A percentile compares a stretch with the other conserved stretches of the same genome.
phyloP scores from a whole-genome alignment of 2,329 filamentous ascomycete species.

The Xylaria sp. region DNA sequence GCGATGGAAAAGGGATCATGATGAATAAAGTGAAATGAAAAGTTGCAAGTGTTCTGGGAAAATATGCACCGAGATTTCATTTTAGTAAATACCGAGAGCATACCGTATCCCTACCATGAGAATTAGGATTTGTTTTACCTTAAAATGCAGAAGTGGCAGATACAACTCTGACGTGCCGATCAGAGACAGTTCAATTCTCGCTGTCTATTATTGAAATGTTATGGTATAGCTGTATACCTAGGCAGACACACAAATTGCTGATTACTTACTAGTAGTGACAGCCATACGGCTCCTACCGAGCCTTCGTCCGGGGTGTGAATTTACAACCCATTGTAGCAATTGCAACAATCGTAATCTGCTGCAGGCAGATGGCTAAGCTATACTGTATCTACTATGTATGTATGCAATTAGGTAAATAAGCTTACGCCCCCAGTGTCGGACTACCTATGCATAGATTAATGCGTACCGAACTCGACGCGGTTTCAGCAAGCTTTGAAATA shows the following conservation, averaged over 20 bases:
- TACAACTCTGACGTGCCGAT: neutral
- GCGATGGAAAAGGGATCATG: no score
- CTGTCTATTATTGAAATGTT: neutral
- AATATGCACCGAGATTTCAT: neutral
- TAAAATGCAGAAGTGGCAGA: neutral
- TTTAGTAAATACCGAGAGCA: neutral
- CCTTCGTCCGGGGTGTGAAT: neutral
- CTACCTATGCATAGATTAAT: no score
- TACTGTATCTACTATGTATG: neutral
- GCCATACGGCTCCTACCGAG: neutral
- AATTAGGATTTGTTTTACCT: slow-evolving; percentile 1
- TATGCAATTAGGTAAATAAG: neutral
- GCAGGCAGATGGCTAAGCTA: neutral
- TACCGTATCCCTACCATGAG: neutral
- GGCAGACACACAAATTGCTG: neutral
- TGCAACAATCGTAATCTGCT: neutral
- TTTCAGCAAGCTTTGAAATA: no score
- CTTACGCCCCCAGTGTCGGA: no score
- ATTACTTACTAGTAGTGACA: neutral
- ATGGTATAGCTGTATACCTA: no score
- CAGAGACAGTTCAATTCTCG: neutral
- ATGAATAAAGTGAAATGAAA: neutral
- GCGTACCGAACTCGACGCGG: no score
- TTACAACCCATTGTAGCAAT: neutral
- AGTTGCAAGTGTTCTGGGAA: no score